Conservation (phyloP, 176 grass and related monocot species). For the Thinopyrum elongatum region DNA sequence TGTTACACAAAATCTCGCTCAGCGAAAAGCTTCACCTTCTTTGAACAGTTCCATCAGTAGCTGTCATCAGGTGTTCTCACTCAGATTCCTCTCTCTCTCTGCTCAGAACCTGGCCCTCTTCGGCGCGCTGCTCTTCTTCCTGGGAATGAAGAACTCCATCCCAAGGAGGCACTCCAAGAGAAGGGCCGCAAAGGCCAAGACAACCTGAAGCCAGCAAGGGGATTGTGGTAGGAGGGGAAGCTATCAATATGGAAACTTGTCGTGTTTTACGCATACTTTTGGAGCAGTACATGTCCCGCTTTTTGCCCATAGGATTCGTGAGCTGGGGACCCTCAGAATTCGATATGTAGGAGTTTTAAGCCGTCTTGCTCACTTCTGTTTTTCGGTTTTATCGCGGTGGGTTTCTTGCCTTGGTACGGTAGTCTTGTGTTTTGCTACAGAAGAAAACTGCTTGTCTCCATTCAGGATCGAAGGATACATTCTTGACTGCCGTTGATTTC, state of each 20-base stretch:
- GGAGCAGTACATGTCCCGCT: slow-evolving; percentile 36
- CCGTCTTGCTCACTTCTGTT: slow-evolving; percentile 8
- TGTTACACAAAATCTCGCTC: not conserved
- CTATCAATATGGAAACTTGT: slow-evolving; percentile 16
- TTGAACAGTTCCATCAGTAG: not conserved
- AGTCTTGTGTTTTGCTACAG: slow-evolving; percentile 27
- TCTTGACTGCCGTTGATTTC: not conserved
- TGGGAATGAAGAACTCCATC: slow-evolving; percentile 91
- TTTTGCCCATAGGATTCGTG: slow-evolving; percentile 51
- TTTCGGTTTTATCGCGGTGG: not conserved
- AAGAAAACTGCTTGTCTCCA: not conserved
- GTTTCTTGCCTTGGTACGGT: not conserved
- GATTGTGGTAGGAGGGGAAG: slow-evolving; percentile 14
- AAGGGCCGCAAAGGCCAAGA: slow-evolving; percentile 66
- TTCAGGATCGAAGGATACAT: not conserved
- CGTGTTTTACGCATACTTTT: slow-evolving; percentile 37
- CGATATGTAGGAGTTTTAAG: slow-evolving; percentile 36
- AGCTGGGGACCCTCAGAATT: slow-evolving; percentile 31
- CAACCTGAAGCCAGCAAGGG: slow-evolving; percentile 48
- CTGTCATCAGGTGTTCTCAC: not conserved
- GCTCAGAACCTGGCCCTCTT: slow-evolving; percentile 77
- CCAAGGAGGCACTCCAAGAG: slow-evolving; percentile 67
- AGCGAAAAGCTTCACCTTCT: not conserved
- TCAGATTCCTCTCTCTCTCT: not conserved
- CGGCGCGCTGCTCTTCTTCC: slow-evolving; percentile 84